Conservation (phyloP, 1,284 basidiomycete genomes). For the Cutaneotrichosporon arboriforme region DNA sequence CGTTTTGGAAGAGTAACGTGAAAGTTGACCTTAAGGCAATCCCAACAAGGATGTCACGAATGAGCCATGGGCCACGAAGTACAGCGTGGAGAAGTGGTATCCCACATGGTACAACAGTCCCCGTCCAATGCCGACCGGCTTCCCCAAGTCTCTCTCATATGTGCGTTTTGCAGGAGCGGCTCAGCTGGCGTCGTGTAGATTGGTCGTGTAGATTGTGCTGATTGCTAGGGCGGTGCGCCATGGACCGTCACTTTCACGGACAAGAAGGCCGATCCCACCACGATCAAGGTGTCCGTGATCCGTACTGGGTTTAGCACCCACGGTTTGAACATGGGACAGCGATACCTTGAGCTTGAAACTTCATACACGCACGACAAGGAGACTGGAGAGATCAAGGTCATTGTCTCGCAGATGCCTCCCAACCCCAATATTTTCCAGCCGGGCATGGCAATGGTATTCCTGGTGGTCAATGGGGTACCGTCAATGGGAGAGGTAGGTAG, state of each 20-base stretch:
- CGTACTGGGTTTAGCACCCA: constrained; percentile 92
- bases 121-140: constrained; percentile 55
- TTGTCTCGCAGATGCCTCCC: constrained; percentile 72
- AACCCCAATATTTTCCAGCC: constrained; percentile 81
- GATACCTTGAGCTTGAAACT: constrained; percentile 64
- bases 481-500: constrained; percentile 56
- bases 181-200: too few species aligned
- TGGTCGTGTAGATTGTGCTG: too few species aligned
- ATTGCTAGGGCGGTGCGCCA: constrained; percentile 69
- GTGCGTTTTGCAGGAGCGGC: neutral
- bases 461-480: constrained; percentile 76
- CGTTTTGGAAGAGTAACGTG: neutral
- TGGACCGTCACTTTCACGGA: constrained; percentile 66
- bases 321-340: constrained; percentile 61
- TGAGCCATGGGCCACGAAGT: constrained; percentile 40
- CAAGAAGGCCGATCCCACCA: constrained; percentile 53
- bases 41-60: constrained; percentile 71
- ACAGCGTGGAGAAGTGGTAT: constrained; percentile 47
- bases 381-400: constrained; percentile 65
- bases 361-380: constrained; percentile 71
- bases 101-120: constrained; percentile 55
- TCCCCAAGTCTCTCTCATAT: constrained; percentile 49
- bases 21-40: constrained; percentile 18
- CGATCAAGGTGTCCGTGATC: constrained; percentile 69
- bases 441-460: constrained; percentile 74